Conservation (phyloP, 331 rosid genomes). For the Malus hybrid region DNA sequence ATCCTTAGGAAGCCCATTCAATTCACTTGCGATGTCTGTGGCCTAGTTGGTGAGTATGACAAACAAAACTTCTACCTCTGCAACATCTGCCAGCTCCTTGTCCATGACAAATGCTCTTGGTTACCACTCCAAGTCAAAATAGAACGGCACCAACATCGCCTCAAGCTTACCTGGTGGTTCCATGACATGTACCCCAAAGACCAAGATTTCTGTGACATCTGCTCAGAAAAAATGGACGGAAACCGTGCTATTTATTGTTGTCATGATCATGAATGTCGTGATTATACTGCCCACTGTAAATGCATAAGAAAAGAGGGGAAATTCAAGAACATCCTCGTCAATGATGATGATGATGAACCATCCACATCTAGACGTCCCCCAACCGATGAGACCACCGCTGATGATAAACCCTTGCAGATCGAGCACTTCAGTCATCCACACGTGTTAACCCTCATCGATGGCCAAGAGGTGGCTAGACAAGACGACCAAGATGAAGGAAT, state of each 20-base stretch:
- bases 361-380: neutral
- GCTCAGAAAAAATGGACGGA: fast-evolving
- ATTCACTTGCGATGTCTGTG: neutral
- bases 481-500: too few species aligned
- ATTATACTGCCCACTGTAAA: neutral
- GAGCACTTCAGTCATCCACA: neutral
- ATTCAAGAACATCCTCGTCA: too few species aligned
- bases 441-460: neutral
- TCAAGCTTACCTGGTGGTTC: neutral
- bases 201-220: neutral
- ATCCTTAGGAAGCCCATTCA: fast-evolving
- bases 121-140: neutral
- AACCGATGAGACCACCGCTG: neutral
- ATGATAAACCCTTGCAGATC: neutral
- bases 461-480: too few species aligned
- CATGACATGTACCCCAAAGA: neutral
- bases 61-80: neutral
- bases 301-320: neutral
- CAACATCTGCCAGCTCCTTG: neutral
- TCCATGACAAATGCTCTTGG: fast-evolving
- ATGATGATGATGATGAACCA: neutral
- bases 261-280: neutral
- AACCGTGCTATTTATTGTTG: neutral
- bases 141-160: neutral
- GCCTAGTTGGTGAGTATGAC: neutral